phyloP scores from a whole-genome alignment of 192 early-diverging fungal species.

The Coemansia interrupta region DNA sequence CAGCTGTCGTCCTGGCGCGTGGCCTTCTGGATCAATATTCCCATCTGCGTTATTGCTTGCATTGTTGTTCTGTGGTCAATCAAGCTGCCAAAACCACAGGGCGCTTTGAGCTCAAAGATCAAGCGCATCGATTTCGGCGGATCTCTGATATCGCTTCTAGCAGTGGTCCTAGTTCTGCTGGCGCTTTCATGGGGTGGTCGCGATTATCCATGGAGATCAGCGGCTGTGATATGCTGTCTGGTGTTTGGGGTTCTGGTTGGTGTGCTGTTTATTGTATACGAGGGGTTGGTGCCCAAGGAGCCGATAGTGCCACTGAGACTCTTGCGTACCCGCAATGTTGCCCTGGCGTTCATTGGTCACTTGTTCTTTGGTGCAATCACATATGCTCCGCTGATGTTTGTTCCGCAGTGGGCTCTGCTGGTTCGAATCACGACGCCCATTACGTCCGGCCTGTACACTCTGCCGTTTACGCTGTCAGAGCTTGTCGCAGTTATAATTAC shows the following conservation, averaged over 20 bases:
- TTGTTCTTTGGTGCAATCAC: constrained; percentile 21
- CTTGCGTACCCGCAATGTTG: constrained; percentile 52
- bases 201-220: constrained; percentile 46
- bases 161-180: constrained; percentile 58
- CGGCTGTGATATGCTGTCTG: constrained; percentile 41
- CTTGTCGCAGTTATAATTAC: constrained; percentile 5
- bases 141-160: constrained; percentile 42
- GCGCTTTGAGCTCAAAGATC: constrained; percentile 41
- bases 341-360: constrained; percentile 11
- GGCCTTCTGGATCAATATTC: constrained; percentile 56
- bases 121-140: constrained; percentile 63
- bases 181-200: constrained; percentile 68
- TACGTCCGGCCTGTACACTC: constrained; percentile 18
- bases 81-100: constrained; percentile 14
- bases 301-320: constrained; percentile 61
- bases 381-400: constrained; percentile 17
- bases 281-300: constrained; percentile 55
- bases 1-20: constrained; percentile 33
- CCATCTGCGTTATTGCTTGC: constrained; percentile 31
- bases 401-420: constrained; percentile 20
- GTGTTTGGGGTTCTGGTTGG: constrained; percentile 19
- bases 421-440: constrained; percentile 19
- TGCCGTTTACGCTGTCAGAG: constrained; percentile 14
- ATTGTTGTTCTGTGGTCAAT: constrained; percentile 17
- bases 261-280: constrained; percentile 57